Base-by-base conservation (phyloP, 2,329 filamentous ascomycete genomes). In the Diplodia mutila region DNA sequence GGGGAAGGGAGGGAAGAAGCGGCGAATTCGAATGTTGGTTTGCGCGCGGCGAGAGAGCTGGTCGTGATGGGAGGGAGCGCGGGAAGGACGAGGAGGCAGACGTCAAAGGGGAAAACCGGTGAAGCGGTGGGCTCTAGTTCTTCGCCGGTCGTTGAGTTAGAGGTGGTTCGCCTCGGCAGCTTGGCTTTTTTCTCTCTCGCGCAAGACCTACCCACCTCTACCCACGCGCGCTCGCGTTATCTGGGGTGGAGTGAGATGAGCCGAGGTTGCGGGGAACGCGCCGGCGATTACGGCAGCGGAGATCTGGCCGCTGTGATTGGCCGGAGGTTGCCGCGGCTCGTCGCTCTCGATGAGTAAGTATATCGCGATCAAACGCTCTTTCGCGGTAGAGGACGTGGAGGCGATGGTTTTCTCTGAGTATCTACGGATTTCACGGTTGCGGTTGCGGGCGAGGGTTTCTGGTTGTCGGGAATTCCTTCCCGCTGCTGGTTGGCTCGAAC, bases 161-260 rank as follows among this genome's bases (percentile, higher is more conserved):
- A 61, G 39, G 34, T 59, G 34, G 34, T 21, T 42, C 39, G 29
- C 29, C 27, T 59, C 55, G 55, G 55, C 37, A 59, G 55, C 55
- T 59, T 59, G 55, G 55, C 55, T 29, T 39, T 29, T 11, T 16
- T 14, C 49, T 6, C 52, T 55, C 29, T 6, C 29, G 16, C 52
- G 27, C 52, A 27, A 32, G 25, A 12, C 29, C 52, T 21, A 9
- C 23, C n/a, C 14, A 16, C 12, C 55, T 39, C 37, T 18, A 32
- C 27, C 29, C 6, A 11, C 23, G 37, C 23, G 21, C 11, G 16
- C 12, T 25, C 21, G n/a, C 4, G 6, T 23, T 23, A 18, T 27
- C 23, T 23, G 42, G 42, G 46, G 46, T 63, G 59, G 59, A 63
- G 59, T 63, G 59, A 63, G 59, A 51, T 63, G 59, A 51, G 59